Evolutionary conservation across 306 rosid species (phyloP).

Genomic region (Geum urbanum): DNA sequence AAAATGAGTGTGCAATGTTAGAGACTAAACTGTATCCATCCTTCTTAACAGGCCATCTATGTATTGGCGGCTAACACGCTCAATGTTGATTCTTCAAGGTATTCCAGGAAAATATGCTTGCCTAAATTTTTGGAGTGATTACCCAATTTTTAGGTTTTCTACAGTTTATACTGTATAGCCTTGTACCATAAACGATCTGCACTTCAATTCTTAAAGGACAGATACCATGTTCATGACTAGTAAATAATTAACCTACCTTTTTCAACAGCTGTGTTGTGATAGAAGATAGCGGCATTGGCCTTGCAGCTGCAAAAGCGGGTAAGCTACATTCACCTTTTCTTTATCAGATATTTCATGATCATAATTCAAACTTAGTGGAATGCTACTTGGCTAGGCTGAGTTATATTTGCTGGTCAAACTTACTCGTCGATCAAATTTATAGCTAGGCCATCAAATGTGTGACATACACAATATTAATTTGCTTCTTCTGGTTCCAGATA

Average conservation of each 20-base stretch:
- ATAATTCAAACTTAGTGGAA: background rate
- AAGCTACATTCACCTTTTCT: slow-evolving; percentile 8
- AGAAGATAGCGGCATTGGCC: slow-evolving; percentile 94
- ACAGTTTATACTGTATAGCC: too few species aligned
- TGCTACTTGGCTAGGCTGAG: background rate
- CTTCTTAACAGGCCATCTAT: slow-evolving; percentile 82
- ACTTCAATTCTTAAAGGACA: background rate
- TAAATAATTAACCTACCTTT: background rate
- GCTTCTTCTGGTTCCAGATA: slow-evolving; percentile 48
- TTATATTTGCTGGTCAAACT: background rate
- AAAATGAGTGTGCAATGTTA: background rate
- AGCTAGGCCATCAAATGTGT: background rate
- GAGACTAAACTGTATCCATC: slow-evolving; percentile 21
- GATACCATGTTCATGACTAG: background rate
- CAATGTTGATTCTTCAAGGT: slow-evolving; percentile 87
- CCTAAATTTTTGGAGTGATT: too few species aligned
- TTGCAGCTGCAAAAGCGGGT: slow-evolving; percentile 98
- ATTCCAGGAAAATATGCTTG: slow-evolving; percentile 26
- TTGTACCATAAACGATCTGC: background rate
- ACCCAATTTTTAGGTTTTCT: too few species aligned
- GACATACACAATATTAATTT: too few species aligned
- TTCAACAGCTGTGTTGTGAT: slow-evolving; percentile 84
- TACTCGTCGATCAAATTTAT: background rate
- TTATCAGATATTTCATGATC: background rate
- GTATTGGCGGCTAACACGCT: slow-evolving; percentile 77